phyloP scores from a whole-genome alignment of 2,329 filamentous ascomycete species.

The Cladosporium velox region DNA sequence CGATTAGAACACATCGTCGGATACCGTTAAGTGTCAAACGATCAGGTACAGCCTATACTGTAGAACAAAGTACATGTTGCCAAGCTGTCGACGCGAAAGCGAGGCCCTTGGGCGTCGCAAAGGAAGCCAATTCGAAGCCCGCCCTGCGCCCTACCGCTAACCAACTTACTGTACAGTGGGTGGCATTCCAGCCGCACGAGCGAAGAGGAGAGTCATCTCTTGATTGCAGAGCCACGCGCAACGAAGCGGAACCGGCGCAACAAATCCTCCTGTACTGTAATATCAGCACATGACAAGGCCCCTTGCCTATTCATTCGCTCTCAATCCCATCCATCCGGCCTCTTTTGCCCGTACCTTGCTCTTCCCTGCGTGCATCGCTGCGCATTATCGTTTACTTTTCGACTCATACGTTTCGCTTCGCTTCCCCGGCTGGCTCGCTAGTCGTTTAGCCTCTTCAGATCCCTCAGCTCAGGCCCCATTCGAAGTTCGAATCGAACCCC shows the following conservation, averaged over 20 bases:
- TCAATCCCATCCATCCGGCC: neutral
- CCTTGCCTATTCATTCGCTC: neutral
- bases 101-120: neutral
- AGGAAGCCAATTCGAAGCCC: neutral
- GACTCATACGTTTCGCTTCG: constrained; percentile 13
- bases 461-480: neutral
- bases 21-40: neutral
- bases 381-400: neutral
- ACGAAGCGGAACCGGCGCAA: neutral
- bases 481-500: neutral
- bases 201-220: neutral
- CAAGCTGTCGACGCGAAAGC: constrained; percentile 18
- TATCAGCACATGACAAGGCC: constrained; percentile 16
- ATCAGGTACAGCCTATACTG: neutral
- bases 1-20: neutral
- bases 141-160: neutral
- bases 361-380: neutral
- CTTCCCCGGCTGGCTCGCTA: constrained; percentile 14
- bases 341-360: constrained; percentile 1
- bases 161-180: neutral
- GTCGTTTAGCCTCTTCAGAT: neutral
- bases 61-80: constrained; percentile 8
- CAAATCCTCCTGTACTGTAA: neutral
- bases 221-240: constrained; percentile 9
- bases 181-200: neutral